Evolutionary conservation across 2,329 filamentous ascomycete species (phyloP).

Genomic region (Monilinia polystroma): DNA sequence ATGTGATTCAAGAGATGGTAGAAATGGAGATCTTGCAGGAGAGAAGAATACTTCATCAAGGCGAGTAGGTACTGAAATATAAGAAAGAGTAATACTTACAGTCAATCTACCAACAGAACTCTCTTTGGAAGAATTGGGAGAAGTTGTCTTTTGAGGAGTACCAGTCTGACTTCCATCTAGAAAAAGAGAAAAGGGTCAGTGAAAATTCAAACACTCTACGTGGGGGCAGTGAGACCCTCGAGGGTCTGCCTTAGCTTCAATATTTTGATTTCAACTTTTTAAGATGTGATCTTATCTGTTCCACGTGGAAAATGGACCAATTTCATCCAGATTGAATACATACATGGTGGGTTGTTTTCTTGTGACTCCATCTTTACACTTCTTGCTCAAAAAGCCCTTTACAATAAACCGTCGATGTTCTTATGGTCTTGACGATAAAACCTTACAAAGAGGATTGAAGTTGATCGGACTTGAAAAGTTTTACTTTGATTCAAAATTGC

Average conservation of each 20-base stretch:
- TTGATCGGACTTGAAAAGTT: background rate
- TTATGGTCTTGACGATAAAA: background rate
- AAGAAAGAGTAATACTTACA: background rate
- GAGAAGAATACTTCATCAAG: background rate
- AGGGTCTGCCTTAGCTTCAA: background rate
- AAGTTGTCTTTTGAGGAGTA: slow-evolving; percentile 3
- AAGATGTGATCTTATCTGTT: background rate
- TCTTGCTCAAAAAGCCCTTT: background rate
- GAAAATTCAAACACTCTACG: background rate
- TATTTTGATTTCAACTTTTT: background rate
- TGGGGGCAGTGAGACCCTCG: background rate
- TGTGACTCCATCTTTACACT: slow-evolving; percentile 11
- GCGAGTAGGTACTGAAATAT: background rate
- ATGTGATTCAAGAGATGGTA: background rate
- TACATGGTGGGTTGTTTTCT: background rate
- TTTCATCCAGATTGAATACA: background rate
- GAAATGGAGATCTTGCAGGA: background rate
- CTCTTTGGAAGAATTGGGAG: background rate
- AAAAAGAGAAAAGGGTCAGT: background rate
- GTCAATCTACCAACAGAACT: slow-evolving; percentile 9
- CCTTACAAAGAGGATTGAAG: background rate
- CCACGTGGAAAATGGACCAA: background rate
- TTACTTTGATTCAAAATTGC: background rate
- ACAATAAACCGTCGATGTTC: background rate
- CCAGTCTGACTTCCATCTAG: slow-evolving; percentile 12